Conservation (phyloP, 768 basidiomycete species). For the Mycena rosella region DNA sequence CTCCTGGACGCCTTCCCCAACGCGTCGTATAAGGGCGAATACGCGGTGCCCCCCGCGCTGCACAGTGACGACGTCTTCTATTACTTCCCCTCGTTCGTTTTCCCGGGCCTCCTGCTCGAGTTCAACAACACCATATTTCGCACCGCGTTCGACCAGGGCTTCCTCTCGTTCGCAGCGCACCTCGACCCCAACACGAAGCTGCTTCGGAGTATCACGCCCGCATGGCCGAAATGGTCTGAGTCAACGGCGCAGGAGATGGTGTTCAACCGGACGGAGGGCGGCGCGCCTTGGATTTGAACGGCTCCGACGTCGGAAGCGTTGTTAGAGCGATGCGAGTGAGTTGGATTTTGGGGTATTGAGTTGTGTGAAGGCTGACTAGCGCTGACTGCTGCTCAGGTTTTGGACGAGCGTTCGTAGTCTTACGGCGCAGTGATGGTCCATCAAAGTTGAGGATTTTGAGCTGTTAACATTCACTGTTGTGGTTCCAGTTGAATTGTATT, state of each 20-base stretch:
- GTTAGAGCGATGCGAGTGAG: slow-evolving; percentile 39
- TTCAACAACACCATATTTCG: too few species aligned
- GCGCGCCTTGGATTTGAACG: background rate
- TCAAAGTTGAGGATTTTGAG: too few species aligned
- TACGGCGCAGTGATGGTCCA: too few species aligned
- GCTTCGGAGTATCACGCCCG: slow-evolving; percentile 26
- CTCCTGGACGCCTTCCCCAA: slow-evolving; percentile 21
- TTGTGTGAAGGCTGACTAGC: too few species aligned
- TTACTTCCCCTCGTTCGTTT: slow-evolving; percentile 39
- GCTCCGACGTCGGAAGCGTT: slow-evolving; percentile 33
- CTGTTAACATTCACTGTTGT: too few species aligned
- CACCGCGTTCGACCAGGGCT: slow-evolving; percentile 42
- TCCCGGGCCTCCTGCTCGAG: too few species aligned
- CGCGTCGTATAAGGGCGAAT: slow-evolving; percentile 29
- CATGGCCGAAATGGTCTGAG: slow-evolving; percentile 39
- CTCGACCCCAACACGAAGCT: slow-evolving; percentile 42
- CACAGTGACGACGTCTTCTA: slow-evolving; percentile 37
- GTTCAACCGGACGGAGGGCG: slow-evolving; percentile 37
- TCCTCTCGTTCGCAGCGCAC: slow-evolving; percentile 38
- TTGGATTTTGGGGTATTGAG: too few species aligned
- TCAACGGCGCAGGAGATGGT: too few species aligned
- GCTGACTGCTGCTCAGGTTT: too few species aligned
- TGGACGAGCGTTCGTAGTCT: too few species aligned
- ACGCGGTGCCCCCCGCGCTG: slow-evolving; percentile 36
- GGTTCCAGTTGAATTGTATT: too few species aligned